Evolutionary conservation across 495 filamentous ascomycete species (phyloP), one percentile per base, ranked within the genome.

Genomic region (Aspergillus ostianus): DNA sequence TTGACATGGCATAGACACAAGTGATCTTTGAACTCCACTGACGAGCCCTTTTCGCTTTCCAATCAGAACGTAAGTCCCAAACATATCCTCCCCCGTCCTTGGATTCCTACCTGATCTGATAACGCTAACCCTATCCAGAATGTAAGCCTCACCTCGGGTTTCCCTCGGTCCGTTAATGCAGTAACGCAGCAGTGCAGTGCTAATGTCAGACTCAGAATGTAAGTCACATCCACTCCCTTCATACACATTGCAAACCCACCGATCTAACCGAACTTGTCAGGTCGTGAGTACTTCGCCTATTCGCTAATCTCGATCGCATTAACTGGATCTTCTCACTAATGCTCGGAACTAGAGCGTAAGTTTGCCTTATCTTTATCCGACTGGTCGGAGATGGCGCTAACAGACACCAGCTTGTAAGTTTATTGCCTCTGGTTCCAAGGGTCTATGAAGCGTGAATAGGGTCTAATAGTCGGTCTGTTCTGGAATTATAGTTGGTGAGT

Each of bases 41-140:
- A 62, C 59, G 26, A 46, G 13, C 32, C 30, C n/a, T 17, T 18
- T 26, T 26, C 4, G 23, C 49, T 17, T 26, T 7, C n/a, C 44
- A 15, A 13, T 23, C 41, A 62, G 59, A 62, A 56, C 44, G 59
- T 62, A 30, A 62, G 59, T 62, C 1, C n/a, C 20, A 41, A 15
- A 15, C 36, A 41, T 15, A 32, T 19, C n/a, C 49, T 18, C 12
- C 21, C 26, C 23, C 26, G 30, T 32, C 7, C 10, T 12, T 32
- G 30, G 30, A 1, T 18, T 32, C 19, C n/a, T 17, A 2, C 23
- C 23, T 49, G 53, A 30, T 17, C n/a, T n/a, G 21, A 47, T 57
- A 53, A 57, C 44, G 13, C 36, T 41, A 41, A 41, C 47, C 27
- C 18, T 17, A 29, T 30, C 12, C 26, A 62, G 59, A 62, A 56